Percentiles rank a stretch among this genome's conserved stretches.
Evolutionary conservation across 208 protist genomes (phyloP).

Genomic region (Borovskyia barvae): DNA sequence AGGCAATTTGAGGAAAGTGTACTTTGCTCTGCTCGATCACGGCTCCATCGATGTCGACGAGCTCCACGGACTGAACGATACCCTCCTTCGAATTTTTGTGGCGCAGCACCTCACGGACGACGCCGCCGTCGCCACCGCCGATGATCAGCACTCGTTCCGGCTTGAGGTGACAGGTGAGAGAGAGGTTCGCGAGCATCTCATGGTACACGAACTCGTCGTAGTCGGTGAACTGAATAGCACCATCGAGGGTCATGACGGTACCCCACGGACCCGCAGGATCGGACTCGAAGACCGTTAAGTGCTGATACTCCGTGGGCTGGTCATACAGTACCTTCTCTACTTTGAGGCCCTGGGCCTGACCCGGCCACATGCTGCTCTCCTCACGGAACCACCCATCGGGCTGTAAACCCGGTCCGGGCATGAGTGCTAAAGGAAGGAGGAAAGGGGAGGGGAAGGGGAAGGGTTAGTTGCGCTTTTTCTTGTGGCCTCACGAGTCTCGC

Average conservation of each 20-base stretch:
- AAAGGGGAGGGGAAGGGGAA: not conserved
- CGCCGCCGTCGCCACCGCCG: constrained; percentile 98
- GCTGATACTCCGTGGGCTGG: constrained; percentile 78
- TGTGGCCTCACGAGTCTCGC: too few species aligned
- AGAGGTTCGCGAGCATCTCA: constrained; percentile 97
- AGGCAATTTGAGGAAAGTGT: constrained; percentile 84
- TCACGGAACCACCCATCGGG: constrained; percentile 91
- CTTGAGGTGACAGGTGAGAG: constrained; percentile 89
- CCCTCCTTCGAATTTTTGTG: constrained; percentile 60
- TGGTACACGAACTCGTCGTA: constrained; percentile 98
- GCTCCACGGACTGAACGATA: constrained; percentile 86
- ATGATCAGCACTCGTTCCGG: constrained; percentile 95
- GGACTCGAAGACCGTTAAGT: constrained; percentile 86
- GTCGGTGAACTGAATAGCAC: constrained; percentile 96
- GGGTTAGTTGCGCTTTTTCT: not conserved
- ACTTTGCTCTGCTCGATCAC: constrained; percentile 86
- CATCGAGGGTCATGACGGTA: constrained; percentile 96
- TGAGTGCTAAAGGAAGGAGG: constrained; percentile 3
- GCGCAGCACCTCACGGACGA: constrained; percentile 95
- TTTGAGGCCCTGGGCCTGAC: constrained; percentile 84
- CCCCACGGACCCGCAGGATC: constrained; percentile 91
- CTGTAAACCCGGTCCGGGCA: constrained; percentile 74
- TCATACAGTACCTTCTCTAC: constrained; percentile 89
- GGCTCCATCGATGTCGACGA: constrained; percentile 97
- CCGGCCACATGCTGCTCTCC: constrained; percentile 86